These are phyloP conservation scores for Panus rudis DNA, from an alignment of 768 basidiomycete species.

Conservation along the genomic window DNA sequence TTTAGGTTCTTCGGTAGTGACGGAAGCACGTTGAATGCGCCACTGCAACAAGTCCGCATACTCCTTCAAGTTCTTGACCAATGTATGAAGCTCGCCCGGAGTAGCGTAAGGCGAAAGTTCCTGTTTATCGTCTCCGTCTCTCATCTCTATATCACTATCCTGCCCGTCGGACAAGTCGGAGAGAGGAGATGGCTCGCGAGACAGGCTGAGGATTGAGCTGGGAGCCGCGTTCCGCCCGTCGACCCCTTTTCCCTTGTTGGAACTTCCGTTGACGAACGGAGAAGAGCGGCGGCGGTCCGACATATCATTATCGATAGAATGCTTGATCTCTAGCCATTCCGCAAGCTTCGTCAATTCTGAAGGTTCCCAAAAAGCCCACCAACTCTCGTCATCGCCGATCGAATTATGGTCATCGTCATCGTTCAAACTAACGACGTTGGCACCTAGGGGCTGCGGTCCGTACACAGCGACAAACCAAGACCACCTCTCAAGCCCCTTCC, in stretches of 20 bases:
- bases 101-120: constrained; percentile 16
- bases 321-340: constrained; percentile 54
- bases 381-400: constrained; percentile 41
- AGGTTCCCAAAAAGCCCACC: constrained; percentile 73
- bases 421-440: constrained; percentile 17
- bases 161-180: constrained; percentile 15
- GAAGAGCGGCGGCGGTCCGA: constrained; percentile 2
- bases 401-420: constrained; percentile 25
- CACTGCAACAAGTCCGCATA: constrained; percentile 58
- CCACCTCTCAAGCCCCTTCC: constrained; percentile 53
- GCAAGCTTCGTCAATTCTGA: constrained; percentile 58
- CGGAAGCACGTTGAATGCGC: constrained; percentile 31
- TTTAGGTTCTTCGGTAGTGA: constrained; percentile 20
- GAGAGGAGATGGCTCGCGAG: constrained; percentile 13
- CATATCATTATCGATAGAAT: constrained; percentile 31
- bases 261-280: too few relatives aligned
- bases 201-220: background rate
- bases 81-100: constrained; percentile 29
- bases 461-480: constrained; percentile 74
- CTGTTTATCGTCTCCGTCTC: constrained; percentile 4
- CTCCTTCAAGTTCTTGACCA: constrained; percentile 49
- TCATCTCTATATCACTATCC: constrained; percentile 15
- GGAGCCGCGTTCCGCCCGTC: background rate
- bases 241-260: background rate
- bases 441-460: constrained; percentile 44